Evolutionary conservation across 2,329 filamentous ascomycete genomes (phyloP).

Genomic region (Didymella pomorum): DNA sequence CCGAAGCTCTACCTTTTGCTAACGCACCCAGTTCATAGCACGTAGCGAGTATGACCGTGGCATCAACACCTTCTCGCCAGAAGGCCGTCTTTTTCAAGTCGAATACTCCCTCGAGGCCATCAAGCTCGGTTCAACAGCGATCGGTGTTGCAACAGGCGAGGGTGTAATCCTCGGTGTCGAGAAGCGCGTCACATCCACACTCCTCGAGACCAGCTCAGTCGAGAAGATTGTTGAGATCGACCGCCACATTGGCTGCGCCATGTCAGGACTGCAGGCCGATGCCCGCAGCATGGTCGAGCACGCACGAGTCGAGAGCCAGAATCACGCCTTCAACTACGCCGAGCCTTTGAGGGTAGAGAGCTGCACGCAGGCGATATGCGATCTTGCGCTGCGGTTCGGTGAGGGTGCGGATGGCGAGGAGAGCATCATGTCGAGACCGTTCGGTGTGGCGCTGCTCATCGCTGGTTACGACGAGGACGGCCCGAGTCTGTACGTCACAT

Average conservation of each 20-base stretch:
- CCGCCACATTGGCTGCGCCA: constrained; percentile 97
- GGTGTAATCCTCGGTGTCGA: constrained; percentile 97
- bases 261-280: constrained; percentile 97
- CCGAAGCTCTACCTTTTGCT: constrained; percentile 42
- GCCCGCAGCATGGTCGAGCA: constrained; percentile 98
- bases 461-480: constrained; percentile 98
- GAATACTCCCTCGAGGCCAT: constrained; percentile 99
- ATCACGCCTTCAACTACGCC: constrained; percentile 97
- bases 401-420: constrained; percentile 98
- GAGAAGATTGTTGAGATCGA: constrained; percentile 99
- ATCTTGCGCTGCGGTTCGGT: constrained; percentile 93
- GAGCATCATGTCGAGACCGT: constrained; percentile 97
- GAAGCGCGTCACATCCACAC: constrained; percentile 97
- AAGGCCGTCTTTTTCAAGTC: constrained; percentile 99
- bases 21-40: constrained; percentile 81
- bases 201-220: constrained; percentile 96
- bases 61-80: constrained; percentile 99
- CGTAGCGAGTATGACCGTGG: constrained; percentile 99
- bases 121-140: constrained; percentile 98
- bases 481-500: constrained; percentile 75
- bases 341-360: constrained; percentile 95
- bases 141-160: constrained; percentile 94
- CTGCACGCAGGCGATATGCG: constrained; percentile 98
- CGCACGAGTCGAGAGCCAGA: constrained; percentile 96
- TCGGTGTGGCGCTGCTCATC: constrained; percentile 95